Evolutionary conservation across 1,284 basidiomycete genomes (phyloP).

Genomic region (Ustilago curta): DNA sequence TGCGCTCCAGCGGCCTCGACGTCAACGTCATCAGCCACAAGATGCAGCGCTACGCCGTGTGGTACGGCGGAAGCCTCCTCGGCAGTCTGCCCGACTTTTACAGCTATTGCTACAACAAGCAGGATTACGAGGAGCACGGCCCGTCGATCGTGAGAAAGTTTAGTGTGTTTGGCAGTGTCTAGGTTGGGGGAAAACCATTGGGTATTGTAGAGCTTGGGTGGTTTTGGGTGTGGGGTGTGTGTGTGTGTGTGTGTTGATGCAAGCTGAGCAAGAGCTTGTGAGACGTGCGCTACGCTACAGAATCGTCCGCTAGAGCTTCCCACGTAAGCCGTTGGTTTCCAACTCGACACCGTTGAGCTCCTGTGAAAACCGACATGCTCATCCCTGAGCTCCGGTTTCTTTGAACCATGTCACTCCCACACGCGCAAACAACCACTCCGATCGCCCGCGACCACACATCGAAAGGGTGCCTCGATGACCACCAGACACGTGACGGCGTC

Average conservation of each 20-base stretch:
- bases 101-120: conserved; percentile 95
- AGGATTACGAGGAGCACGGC: conserved; percentile 96
- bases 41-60: conserved; percentile 95
- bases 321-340: too few relatives aligned
- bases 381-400: too few relatives aligned
- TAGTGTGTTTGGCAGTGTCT: conserved; percentile 62
- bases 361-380: too few relatives aligned
- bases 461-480: conserved; percentile 86
- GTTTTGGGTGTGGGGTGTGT: too few relatives aligned
- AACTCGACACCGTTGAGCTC: too few relatives aligned
- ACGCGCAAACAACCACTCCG: conserved; percentile 59
- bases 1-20: conserved; percentile 72
- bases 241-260: too few relatives aligned
- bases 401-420: conserved; percentile 63
- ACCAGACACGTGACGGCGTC: conserved; percentile 84
- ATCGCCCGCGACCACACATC: conserved; percentile 87
- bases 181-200: background rate
- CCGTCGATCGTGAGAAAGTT: conserved; percentile 78
- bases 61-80: conserved; percentile 92
- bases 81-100: conserved; percentile 88
- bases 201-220: background rate
- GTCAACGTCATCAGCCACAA: conserved; percentile 94
- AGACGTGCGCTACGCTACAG: too few relatives aligned
- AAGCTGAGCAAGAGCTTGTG: too few relatives aligned
- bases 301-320: too few relatives aligned